phyloP scores from a whole-genome alignment of 1,284 basidiomycete genomes.

The Amylostereum areolatum region DNA sequence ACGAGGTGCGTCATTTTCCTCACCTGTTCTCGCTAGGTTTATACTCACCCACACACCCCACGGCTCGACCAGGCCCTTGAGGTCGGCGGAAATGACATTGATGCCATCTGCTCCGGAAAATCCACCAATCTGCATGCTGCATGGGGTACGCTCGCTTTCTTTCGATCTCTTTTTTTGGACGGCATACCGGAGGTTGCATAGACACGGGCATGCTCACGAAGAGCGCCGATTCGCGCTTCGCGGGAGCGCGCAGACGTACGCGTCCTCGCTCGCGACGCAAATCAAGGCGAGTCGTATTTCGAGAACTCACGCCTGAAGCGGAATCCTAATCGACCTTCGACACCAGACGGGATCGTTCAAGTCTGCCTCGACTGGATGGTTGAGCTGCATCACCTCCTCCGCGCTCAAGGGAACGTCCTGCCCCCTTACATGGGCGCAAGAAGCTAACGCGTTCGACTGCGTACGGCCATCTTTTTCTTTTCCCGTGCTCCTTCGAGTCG shows the following conservation, averaged over 20 bases:
- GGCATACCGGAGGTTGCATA: not conserved
- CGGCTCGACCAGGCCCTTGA: slow-evolving; percentile 14
- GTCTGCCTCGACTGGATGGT: slow-evolving; percentile 34
- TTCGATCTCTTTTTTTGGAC: not conserved
- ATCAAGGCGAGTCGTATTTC: slow-evolving; percentile 31
- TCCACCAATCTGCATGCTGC: slow-evolving; percentile 48
- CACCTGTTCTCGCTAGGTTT: no score
- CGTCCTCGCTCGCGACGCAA: slow-evolving; percentile 32
- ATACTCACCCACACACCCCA: no score
- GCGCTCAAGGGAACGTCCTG: slow-evolving; percentile 28
- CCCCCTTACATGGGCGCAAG: slow-evolving; percentile 45
- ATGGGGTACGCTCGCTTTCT: slow-evolving; percentile 10
- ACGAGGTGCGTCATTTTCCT: slow-evolving; percentile 6
- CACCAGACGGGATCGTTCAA: slow-evolving; percentile 33
- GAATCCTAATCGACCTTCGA: not conserved
- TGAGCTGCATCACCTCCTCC: slow-evolving; percentile 39
- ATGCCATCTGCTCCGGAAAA: slow-evolving; percentile 20
- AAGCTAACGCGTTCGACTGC: slow-evolving; percentile 47
- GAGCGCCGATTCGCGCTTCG: slow-evolving; percentile 34
- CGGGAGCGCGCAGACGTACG: slow-evolving; percentile 35
- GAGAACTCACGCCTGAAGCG: not conserved
- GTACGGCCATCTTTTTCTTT: slow-evolving; percentile 24
- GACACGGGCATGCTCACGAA: slow-evolving; percentile 25
- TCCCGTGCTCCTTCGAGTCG: not conserved
- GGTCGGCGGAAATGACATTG: slow-evolving; percentile 24